Conservation (phyloP, 768 basidiomycete species). For the Macrolepiota albuminosa region DNA sequence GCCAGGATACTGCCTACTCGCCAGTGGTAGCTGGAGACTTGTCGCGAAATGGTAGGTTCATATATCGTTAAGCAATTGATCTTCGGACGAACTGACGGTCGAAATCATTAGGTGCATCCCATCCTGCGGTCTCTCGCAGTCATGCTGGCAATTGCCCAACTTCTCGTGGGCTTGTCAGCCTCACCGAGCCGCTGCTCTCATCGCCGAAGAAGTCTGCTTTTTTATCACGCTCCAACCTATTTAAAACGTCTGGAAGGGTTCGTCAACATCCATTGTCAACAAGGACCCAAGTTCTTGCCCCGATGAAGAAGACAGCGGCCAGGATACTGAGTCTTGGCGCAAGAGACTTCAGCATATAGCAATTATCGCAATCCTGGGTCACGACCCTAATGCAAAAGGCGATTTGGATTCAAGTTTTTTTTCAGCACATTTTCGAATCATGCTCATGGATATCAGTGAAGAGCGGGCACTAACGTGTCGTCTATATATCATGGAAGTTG, state of each 20-base stretch:
- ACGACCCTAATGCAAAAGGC: not conserved
- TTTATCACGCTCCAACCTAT: not conserved
- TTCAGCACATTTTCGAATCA: not conserved
- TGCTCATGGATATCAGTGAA: no score
- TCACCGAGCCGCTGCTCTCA: not conserved
- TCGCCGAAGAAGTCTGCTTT: not conserved
- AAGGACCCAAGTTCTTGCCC: not conserved
- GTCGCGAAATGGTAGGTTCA: not conserved
- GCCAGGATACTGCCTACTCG: not conserved
- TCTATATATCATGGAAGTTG: not conserved
- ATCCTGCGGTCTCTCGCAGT: not conserved
- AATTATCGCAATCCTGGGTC: not conserved
- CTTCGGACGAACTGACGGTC: not conserved
- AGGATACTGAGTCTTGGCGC: not conserved
- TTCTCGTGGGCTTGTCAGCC: not conserved
- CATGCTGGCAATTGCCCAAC: not conserved
- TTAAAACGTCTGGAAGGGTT: not conserved
- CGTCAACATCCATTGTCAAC: not conserved
- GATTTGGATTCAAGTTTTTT: not conserved
- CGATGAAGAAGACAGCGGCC: not conserved
- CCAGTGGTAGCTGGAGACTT: not conserved
- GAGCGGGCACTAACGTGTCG: not conserved
- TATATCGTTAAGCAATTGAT: not conserved
- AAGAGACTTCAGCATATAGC: conserved; percentile 6
- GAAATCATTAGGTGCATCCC: not conserved